A percentile compares a stretch with the other conserved stretches of the same genome.
Conservation (phyloP, 2,329 filamentous ascomycete genomes). For the Colletotrichum sp. region DNA sequence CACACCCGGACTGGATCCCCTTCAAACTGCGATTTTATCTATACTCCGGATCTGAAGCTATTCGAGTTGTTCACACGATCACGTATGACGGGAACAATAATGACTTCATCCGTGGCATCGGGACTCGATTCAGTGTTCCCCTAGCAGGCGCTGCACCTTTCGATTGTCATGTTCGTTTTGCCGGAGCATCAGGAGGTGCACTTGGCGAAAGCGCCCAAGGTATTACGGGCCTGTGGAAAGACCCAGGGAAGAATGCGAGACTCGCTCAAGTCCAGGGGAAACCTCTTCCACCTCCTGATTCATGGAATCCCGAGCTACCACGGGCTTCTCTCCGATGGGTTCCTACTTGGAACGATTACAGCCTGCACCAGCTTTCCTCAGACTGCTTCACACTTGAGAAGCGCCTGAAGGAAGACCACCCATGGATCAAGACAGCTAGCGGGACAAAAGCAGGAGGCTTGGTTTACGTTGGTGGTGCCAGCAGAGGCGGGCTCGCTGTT, state of each 20-base stretch:
- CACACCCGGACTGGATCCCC: constrained; percentile 55
- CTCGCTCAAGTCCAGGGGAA: constrained; percentile 54
- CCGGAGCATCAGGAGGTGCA: constrained; percentile 58
- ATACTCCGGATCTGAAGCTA: constrained; percentile 59
- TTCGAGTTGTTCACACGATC: constrained; percentile 60
- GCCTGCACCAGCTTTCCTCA: constrained; percentile 59
- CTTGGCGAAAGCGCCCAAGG: constrained; percentile 64
- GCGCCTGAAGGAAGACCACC: constrained; percentile 59
- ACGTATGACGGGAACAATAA: constrained; percentile 55
- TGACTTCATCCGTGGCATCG: constrained; percentile 59
- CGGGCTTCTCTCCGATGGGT: constrained; percentile 56
- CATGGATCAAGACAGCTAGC: constrained; percentile 63
- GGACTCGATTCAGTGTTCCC: constrained; percentile 60
- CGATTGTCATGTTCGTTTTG: constrained; percentile 62
- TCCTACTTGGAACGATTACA: constrained; percentile 63
- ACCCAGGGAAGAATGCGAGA: constrained; percentile 54
- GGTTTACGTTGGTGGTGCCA: constrained; percentile 63
- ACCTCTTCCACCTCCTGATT: constrained; percentile 43
- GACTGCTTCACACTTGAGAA: constrained; percentile 69
- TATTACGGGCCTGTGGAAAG: constrained; percentile 62
- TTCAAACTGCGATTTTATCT: constrained; percentile 65
- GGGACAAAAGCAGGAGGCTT: constrained; percentile 60
- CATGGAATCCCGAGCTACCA: constrained; percentile 51
- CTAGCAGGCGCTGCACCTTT: constrained; percentile 56
- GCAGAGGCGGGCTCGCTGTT: constrained; percentile 60